Evolutionary conservation across 2,329 filamentous ascomycete genomes (phyloP).

Genomic region (Rutstroemia sp.): DNA sequence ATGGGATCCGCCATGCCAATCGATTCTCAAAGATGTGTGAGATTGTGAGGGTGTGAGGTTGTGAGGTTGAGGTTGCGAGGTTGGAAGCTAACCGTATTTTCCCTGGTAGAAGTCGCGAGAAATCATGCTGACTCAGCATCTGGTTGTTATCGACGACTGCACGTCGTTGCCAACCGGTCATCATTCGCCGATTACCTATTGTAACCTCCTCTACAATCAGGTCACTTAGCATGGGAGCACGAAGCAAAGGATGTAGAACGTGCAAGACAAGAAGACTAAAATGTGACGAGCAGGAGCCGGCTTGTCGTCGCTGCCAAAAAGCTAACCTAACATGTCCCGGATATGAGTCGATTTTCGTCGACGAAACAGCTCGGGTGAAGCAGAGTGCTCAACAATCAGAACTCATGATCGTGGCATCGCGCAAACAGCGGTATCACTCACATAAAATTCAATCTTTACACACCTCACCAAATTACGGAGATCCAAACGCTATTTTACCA

Average conservation of each 20-base stretch:
- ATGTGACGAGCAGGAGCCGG: slow-evolving; percentile 18
- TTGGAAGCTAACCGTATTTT: no score
- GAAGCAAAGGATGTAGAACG: slow-evolving; percentile 1
- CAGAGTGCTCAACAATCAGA: slow-evolving; percentile 1
- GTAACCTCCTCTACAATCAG: no score
- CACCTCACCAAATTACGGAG: no score
- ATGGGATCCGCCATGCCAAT: no score
- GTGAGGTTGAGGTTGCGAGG: no score
- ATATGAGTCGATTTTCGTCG: neutral
- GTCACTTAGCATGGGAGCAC: neutral
- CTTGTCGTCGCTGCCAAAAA: slow-evolving; percentile 16
- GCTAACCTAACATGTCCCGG: slow-evolving; percentile 10
- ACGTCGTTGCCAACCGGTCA: no score
- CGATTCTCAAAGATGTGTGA: no score
- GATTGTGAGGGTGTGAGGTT: no score
- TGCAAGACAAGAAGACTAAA: slow-evolving; percentile 16
- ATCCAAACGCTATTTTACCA: neutral
- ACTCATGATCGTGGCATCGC: neutral
- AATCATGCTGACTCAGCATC: no score
- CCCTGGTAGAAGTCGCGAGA: no score
- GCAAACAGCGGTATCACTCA: neutral
- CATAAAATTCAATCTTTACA: neutral
- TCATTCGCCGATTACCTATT: no score
- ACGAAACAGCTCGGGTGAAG: slow-evolving; percentile 10
- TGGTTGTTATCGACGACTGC: no score